These are phyloP conservation scores for Pichia californica DNA, from an alignment of 805 yeast species.

Conservation along the genomic window DNA sequence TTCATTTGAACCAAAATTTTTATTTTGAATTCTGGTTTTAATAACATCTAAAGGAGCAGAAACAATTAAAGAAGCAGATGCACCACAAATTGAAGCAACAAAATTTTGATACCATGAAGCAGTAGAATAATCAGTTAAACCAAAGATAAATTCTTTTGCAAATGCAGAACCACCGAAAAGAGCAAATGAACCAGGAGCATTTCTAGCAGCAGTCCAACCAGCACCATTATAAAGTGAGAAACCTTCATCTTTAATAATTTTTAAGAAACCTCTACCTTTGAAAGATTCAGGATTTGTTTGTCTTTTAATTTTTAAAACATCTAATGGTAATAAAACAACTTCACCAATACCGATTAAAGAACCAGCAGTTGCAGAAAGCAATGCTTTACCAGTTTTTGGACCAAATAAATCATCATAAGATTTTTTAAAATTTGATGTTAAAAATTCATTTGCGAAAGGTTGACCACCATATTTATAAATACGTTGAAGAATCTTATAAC, in stretches of 20 bases:
- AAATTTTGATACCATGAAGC: conserved; percentile 97
- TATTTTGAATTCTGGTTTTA: conserved; percentile 97
- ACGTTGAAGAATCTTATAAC: conserved; percentile 92
- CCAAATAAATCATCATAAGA: conserved; percentile 77
- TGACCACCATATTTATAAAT: conserved; percentile 99
- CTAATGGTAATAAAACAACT: conserved; percentile 89
- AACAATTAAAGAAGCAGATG: conserved; percentile 92
- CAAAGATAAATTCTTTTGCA: conserved; percentile 92
- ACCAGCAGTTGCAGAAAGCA: conserved; percentile 96
- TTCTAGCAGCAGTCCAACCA: conserved; percentile 99
- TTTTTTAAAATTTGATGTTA: conserved; percentile 65
- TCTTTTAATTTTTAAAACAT: conserved; percentile 94
- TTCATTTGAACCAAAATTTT: conserved; percentile 92
- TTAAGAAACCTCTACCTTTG: conserved; percentile 93
- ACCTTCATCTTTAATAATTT: conserved; percentile 85
- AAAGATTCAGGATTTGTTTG: conserved; percentile 99
- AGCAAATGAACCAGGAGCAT: conserved; percentile 98
- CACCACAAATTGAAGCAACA: conserved; percentile 91
- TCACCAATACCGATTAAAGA: conserved; percentile 97
- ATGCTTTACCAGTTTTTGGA: conserved; percentile 93
- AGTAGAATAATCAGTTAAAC: conserved; percentile 74
- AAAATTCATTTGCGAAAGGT: conserved; percentile 93
- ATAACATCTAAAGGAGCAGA: conserved; percentile 97
- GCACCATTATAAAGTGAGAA: conserved; percentile 92
- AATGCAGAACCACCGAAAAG: conserved; percentile 98